Evolutionary conservation across 805 yeast genomes (phyloP).

Genomic region (Naumovozyma castellii): DNA sequence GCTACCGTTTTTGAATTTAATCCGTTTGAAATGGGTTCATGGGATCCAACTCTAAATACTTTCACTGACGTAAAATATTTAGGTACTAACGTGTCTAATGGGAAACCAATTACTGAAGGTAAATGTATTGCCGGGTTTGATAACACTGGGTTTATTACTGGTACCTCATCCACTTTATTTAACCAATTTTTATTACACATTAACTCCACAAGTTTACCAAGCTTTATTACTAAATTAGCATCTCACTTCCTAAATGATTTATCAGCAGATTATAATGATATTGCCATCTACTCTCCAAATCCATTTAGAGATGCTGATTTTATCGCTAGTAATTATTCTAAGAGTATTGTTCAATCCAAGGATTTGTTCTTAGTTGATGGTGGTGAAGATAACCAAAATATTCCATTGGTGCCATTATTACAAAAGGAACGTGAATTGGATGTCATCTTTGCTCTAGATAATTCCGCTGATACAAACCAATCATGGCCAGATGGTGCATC

Average conservation of each 20-base stretch:
- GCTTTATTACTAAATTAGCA: conserved; percentile 30
- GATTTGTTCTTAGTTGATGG: conserved; percentile 56
- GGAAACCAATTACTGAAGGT: conserved; percentile 38
- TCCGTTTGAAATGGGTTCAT: conserved; percentile 74
- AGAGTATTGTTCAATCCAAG: conserved; percentile 33
- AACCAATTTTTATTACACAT: conserved; percentile 54
- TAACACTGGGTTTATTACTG: conserved; percentile 72
- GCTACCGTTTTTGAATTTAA: conserved; percentile 58
- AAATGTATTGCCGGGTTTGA: conserved; percentile 64
- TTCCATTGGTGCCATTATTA: conserved; percentile 55
- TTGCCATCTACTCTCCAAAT: conserved; percentile 64
- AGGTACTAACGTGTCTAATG: conserved; percentile 57
- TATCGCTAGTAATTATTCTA: conserved; percentile 24
- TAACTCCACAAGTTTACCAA: conserved; percentile 38
- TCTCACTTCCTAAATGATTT: conserved; percentile 38
- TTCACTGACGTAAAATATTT: conserved; percentile 61
- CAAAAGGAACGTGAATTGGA: conserved; percentile 53
- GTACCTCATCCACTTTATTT: conserved; percentile 75
- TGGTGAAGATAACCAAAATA: conserved; percentile 56
- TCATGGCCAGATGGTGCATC: conserved; percentile 65
- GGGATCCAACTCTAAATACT: conserved; percentile 67
- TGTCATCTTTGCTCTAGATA: conserved; percentile 56
- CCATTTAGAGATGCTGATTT: conserved; percentile 47
- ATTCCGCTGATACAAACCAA: conserved; percentile 52
- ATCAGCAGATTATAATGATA: conserved; percentile 47